Percentiles rank a stretch among this genome's conserved stretches.
Conservation (phyloP, 1,139 yeast genomes). For the Candida glucosophila region DNA sequence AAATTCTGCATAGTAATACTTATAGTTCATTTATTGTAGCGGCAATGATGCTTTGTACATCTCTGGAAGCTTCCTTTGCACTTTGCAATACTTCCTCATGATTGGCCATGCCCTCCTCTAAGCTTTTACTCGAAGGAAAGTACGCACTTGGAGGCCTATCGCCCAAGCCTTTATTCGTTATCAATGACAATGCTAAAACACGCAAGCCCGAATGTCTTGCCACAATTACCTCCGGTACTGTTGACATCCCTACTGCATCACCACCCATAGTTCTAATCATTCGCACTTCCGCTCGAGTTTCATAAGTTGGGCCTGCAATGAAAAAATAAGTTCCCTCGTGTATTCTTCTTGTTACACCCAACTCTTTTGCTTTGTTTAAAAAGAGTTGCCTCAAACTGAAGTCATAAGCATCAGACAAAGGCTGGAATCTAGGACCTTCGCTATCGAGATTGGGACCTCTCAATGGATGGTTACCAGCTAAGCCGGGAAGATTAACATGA, state of each 20-base stretch:
- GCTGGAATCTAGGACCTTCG: constrained; percentile 81
- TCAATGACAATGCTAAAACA: constrained; percentile 77
- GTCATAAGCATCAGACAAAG: constrained; percentile 86
- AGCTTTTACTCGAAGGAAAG: constrained; percentile 42
- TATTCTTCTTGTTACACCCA: constrained; percentile 49
- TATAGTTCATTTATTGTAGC: constrained; percentile 47
- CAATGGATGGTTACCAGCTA: constrained; percentile 81
- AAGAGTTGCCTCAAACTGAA: constrained; percentile 55
- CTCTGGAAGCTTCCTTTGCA: constrained; percentile 72
- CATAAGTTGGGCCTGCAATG: constrained; percentile 93
- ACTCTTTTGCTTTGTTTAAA: constrained; percentile 42
- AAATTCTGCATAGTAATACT: constrained; percentile 2
- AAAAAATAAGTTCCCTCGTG: constrained; percentile 84
- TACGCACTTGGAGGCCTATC: constrained; percentile 71
- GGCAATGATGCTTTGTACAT: constrained; percentile 64
- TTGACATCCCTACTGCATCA: constrained; percentile 96
- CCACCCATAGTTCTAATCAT: constrained; percentile 68
- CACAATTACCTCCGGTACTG: constrained; percentile 90
- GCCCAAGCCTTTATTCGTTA: constrained; percentile 75
- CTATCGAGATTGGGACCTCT: constrained; percentile 77
- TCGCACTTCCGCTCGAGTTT: constrained; percentile 87
- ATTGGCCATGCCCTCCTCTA: constrained; percentile 74
- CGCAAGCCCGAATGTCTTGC: constrained; percentile 83
- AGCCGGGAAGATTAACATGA: constrained; percentile 85
- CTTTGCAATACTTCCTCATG: constrained; percentile 85